phyloP scores from a whole-genome alignment of 2,329 filamentous ascomycete genomes.

The Penicillium vulpinum region DNA sequence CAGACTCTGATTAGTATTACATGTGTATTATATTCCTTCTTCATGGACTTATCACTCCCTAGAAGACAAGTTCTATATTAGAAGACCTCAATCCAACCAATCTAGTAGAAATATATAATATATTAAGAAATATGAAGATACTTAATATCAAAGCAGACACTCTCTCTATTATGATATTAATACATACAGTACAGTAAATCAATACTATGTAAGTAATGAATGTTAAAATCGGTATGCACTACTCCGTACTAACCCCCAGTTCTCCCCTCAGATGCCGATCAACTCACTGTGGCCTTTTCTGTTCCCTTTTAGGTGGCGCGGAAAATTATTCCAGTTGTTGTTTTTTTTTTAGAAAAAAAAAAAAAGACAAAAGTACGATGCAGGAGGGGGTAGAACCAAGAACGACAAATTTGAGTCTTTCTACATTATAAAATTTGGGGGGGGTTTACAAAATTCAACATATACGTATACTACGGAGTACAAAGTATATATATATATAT shows the following conservation, averaged over 20 bases:
- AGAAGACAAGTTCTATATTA: neutral
- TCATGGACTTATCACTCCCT: neutral
- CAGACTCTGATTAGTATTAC: neutral
- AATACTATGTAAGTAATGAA: no score
- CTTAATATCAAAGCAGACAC: neutral
- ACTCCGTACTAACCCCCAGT: neutral
- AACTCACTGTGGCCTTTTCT: neutral
- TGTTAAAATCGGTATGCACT: no score
- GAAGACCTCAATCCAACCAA: neutral
- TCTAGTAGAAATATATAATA: neutral
- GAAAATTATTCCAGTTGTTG: neutral
- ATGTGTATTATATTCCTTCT: neutral
- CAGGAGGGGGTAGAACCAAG: neutral
- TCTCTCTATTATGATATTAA: neutral
- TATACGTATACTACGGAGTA: no score
- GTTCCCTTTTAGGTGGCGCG: neutral
- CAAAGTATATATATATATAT: neutral
- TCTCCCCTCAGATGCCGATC: neutral
- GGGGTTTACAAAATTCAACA: no score
- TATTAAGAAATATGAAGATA: neutral
- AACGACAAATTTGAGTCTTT: neutral
- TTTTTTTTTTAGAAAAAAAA: constrained; percentile 1
- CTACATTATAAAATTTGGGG: no score
- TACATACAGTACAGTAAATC: neutral
- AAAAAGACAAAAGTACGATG: constrained; percentile 18